Evolutionary conservation across 768 basidiomycete species (phyloP).

Genomic region (Russula lepida): DNA sequence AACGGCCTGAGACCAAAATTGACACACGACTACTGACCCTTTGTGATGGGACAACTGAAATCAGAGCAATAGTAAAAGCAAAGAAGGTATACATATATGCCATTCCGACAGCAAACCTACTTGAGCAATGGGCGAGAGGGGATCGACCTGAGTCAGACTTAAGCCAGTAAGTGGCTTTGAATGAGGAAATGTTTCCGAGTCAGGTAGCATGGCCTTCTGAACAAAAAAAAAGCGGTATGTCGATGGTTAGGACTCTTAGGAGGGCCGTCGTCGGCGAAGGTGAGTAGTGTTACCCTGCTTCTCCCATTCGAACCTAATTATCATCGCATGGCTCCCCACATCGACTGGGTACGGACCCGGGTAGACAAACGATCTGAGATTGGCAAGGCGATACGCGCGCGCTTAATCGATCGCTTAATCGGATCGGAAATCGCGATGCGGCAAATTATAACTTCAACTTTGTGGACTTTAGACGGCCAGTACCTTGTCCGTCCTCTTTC

Average conservation of each 20-base stretch:
- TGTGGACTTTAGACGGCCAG: too few relatives aligned
- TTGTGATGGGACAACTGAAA: conserved; percentile 28
- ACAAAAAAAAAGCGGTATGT: neutral
- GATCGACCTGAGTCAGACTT: neutral
- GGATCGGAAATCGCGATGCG: too few relatives aligned
- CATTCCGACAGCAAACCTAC: conserved; percentile 19
- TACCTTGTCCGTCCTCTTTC: too few relatives aligned
- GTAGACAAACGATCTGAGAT: too few relatives aligned
- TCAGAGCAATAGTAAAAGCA: conserved; percentile 27
- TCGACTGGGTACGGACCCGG: too few relatives aligned
- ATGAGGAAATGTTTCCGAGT: conserved; percentile 29
- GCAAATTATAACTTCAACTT: too few relatives aligned
- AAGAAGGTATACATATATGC: neutral
- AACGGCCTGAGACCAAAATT: neutral
- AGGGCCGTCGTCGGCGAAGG: neutral
- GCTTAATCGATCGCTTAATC: too few relatives aligned
- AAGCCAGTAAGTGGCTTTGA: conserved; percentile 16
- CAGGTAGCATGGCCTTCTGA: conserved; percentile 26
- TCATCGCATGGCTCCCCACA: conserved; percentile 24
- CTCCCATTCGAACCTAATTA: conserved; percentile 27
- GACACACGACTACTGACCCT: conserved; percentile 17
- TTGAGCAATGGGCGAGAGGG: conserved; percentile 22
- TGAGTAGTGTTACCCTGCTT: conserved; percentile 18
- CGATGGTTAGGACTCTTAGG: too few relatives aligned
- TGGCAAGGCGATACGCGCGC: too few relatives aligned